Evolutionary conservation across 768 basidiomycete species (phyloP), one percentile per base, ranked within the genome.

Genomic region (Psilocybe cubensis): DNA sequence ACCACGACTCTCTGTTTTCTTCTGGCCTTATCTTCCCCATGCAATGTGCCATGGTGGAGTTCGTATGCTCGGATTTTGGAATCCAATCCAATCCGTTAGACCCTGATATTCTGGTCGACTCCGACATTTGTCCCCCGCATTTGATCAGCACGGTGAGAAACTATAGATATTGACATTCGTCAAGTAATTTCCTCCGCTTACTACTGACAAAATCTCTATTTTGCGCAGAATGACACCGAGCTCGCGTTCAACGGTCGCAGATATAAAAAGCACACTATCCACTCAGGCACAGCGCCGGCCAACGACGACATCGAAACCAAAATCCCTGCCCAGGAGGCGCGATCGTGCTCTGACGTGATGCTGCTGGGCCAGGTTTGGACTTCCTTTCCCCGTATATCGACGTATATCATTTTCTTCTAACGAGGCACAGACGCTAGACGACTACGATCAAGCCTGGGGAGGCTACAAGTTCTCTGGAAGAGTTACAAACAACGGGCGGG

Each of bases 401-500:
- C 29, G 35, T 46, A 21, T 28, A 43, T 51, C 54, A 46, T 29
- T 18, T 38, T 33, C 57, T 27, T 59, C 61, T 67, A 43, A 63
- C 50, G 27, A 58, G 54, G 28, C 28, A 33, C 57, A 88, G 86
- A 88, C 86, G 1, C 72, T 79, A 43, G 70, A 63, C 45, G 76
- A 77, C 45, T 82, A 84, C 53, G 84, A 84, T 57, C 73, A 75
- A 35, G 85, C 85, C 7, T 92, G 90, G 88, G 87, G 84, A 4
- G 82, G 83, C 10, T 89, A 82, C 69, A 78, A 68, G 56, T 84
- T 86, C 65, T 74, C 76, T 10, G 90, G 90, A 47, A 74, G 82
- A 23, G 77, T 89, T 43, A 74, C 81, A 29, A 74, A 74, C 35
- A 83, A 88, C 66, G 89, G 89, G 17, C 69, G 77, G 63, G 79